phyloP scores from a whole-genome alignment of 495 filamentous ascomycete species.

The Pyrenopolyporus hunteri region DNA sequence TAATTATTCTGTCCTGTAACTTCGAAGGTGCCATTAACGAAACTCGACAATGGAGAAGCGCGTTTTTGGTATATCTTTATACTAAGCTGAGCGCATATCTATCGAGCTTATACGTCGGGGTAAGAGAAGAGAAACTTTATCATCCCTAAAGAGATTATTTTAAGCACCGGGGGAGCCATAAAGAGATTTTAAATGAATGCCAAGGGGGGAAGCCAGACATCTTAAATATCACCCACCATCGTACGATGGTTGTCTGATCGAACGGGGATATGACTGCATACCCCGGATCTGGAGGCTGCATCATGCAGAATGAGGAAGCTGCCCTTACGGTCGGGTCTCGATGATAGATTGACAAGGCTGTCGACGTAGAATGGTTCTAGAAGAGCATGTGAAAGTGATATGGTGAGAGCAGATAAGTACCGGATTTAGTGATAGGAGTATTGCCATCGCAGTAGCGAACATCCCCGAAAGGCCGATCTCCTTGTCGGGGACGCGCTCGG shows the following conservation, averaged over 20 bases:
- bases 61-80: too few species aligned
- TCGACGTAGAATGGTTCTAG: conserved; percentile 21
- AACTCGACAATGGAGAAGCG: too few species aligned
- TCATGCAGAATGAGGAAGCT: conserved; percentile 9
- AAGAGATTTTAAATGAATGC: conserved; percentile 2
- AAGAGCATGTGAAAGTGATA: not conserved
- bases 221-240: conserved; percentile 13
- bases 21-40: not conserved
- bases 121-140: not conserved
- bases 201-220: conserved; percentile 16
- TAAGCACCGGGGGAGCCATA: not conserved
- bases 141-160: not conserved
- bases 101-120: too few species aligned
- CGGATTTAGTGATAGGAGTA: not conserved
- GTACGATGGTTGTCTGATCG: conserved; percentile 27
- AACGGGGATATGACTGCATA: conserved; percentile 22
- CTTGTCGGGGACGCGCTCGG: not conserved
- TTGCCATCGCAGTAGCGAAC: not conserved
- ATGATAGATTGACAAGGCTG: conserved; percentile 26
- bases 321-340: conserved; percentile 17
- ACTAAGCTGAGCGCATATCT: too few species aligned
- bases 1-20: not conserved
- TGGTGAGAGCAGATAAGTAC: not conserved
- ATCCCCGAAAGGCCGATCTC: not conserved
- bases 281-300: conserved; percentile 26